Percentiles rank a stretch among this genome's conserved stretches.
These are phyloP conservation scores for Talaromyces pinophilus DNA, from an alignment of 2,329 filamentous ascomycete species.

Conservation along the genomic window DNA sequence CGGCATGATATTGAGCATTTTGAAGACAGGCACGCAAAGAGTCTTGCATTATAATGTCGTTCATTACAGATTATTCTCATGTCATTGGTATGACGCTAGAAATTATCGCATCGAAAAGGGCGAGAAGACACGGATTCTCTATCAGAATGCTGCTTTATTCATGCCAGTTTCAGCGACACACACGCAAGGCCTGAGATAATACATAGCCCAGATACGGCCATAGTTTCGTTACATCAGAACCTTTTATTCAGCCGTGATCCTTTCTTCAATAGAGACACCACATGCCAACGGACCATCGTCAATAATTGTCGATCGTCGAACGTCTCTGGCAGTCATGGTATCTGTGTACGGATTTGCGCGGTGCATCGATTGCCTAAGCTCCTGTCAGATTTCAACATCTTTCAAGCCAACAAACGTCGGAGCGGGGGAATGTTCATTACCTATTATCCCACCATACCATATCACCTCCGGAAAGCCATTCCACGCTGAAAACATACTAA, in stretches of 20 bases:
- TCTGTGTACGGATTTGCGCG: constrained; percentile 32
- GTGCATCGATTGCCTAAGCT: constrained; percentile 32
- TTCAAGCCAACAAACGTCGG: background rate
- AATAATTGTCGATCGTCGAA: constrained; percentile 31
- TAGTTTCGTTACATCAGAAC: background rate
- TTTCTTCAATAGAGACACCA: constrained; percentile 28
- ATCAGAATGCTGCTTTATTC: background rate
- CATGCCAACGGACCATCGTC: constrained; percentile 30
- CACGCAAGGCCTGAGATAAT: background rate
- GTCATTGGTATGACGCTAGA: background rate
- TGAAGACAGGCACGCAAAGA: background rate
- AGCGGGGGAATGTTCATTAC: background rate
- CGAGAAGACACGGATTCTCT: background rate
- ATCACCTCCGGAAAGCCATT: constrained; percentile 30
- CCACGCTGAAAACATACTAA: constrained; percentile 33
- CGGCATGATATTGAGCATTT: constrained; percentile 4
- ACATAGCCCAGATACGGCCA: background rate
- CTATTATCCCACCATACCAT: constrained; percentile 37
- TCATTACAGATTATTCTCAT: background rate
- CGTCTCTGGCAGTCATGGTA: constrained; percentile 31
- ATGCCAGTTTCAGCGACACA: background rate
- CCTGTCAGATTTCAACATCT: background rate
- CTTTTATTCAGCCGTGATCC: background rate
- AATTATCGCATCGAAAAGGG: background rate
- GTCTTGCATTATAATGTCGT: background rate